Percentiles rank a stretch among this genome's conserved stretches.
phyloP scores from a whole-genome alignment of 2,329 filamentous ascomycete species.

The Trichoderma lentiforme region DNA sequence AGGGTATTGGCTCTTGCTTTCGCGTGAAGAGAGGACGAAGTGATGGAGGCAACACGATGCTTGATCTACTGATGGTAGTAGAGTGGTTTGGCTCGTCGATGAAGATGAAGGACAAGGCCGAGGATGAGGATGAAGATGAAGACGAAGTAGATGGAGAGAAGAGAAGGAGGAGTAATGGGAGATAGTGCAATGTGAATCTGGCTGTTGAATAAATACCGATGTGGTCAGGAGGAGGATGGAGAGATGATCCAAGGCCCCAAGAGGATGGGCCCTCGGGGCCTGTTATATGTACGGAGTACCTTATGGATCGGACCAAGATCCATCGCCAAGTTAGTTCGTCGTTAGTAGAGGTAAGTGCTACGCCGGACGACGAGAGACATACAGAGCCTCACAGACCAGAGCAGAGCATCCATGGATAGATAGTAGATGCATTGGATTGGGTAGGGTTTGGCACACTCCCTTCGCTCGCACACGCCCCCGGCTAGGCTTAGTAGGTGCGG shows the following conservation, averaged over 20 bases:
- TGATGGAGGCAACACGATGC: neutral
- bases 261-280: neutral
- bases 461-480: neutral
- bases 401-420: too few species aligned
- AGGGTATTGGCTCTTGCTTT: neutral
- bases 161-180: neutral
- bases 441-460: neutral
- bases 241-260: slow-evolving; percentile 3
- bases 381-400: neutral
- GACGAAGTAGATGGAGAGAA: neutral
- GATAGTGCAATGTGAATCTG: neutral
- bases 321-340: neutral
- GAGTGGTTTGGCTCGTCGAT: neutral
- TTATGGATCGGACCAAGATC: slow-evolving; percentile 9
- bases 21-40: neutral
- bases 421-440: neutral
- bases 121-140: neutral
- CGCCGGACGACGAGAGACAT: neutral
- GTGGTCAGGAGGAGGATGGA: neutral
- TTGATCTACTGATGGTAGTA: neutral
- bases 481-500: neutral
- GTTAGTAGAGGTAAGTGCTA: neutral
- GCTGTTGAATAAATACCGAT: neutral
- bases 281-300: neutral
- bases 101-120: neutral